Base-by-base conservation (phyloP, 2,329 filamentous ascomycete species). In the Calonectria fujianensis region DNA sequence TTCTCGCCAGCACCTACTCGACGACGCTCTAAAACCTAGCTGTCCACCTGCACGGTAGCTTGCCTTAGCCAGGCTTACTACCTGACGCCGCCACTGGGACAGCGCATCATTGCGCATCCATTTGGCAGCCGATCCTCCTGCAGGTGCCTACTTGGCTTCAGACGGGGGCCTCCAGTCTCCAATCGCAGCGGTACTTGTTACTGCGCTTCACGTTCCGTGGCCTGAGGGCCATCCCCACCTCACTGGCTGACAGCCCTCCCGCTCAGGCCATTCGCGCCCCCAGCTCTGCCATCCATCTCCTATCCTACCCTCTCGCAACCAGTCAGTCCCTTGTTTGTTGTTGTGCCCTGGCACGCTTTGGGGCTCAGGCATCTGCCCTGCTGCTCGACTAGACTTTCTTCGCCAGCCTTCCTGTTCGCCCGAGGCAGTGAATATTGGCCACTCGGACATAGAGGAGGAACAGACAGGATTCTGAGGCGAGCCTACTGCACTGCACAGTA, bases 171-270 rank as follows among this genome's bases (percentile, higher is more conserved):
- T 51, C 63, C 72, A 63, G 65, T 75, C 75, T 78, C 79, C 78
- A 80, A 80, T 80, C 72, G 76, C 72, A 64, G 69, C 63, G 71
- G 70, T 64, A 77, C 57, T 68, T 73, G 67, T 50, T 31, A 37
- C 74, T 71, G 57, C 74, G 54, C 69, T 69, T 77, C 74, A 31
- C 71, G 73, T 57, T 70, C 69, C 67, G 65, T 76, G 76, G 77
- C 72, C 76, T 77, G 74, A 75, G 75, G 72, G 66, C 74, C 72
- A 77, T 74, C 78, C 70, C 79, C 79, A 80, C 79, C 72, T 59
- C 61, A 39, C 57, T 66, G 59, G 54, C 71, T 78, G 67, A 76
- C 75, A 79, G 69, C 72, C 52, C 68, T 75, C 57, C 71, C 35
- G 66, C 61, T 73, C 72, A 75, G 70, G 72, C 74, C 74, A 78